Evolutionary conservation across 2,329 filamentous ascomycete species (phyloP), one percentile per base, ranked within the genome.

Genomic region (Nectriaceae sp.): DNA sequence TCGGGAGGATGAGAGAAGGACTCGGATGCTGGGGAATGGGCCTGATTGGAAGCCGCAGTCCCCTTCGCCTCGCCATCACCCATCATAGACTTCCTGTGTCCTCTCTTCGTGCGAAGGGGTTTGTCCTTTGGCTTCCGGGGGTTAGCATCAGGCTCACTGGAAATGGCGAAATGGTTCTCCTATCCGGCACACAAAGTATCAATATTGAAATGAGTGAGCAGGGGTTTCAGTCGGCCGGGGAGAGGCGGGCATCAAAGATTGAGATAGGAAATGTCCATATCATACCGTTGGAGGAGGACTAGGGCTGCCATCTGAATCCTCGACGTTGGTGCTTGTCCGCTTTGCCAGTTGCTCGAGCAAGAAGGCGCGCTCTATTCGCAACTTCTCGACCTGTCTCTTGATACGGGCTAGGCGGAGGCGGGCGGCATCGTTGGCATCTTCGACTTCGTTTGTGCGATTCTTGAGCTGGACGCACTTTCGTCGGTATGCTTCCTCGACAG

Each of bases 381-480:
- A 84, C 74, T 97, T 97, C 69, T 95, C 88, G 59, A 97, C 87
- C 63, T 90, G 88, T 55, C 92, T 85, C 69, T 89, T 86, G 53
- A 96, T 83, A 40, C 92, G 87, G 35, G 82, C 77, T 55, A 96
- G 88, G 43, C 90, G 88, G 44, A 90, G 76, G 45, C 90, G 84
- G 40, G 90, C 87, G 48, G 88, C 82, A 62, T 96, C 91, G 69
- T 97, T 97, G 65, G 90, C 87, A 51, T 90, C 85, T 68, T 97
- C 92, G 61, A 97, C 90, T 68, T 97, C 92, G 67, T 86, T 88
- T 55, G 94, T 89, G 52, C 94, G 88, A 62, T 90, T 88, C 74
- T 95, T 95, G 19, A 99, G 82, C 62, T 95, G 89, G 66, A 97
- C 90, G 70, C 93, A 97, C 83, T 99, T 97, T 56, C 90, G 84